Base-by-base conservation (phyloP, 164 flowering plant genomes). In the Dillenia suffruticosa region DNA sequence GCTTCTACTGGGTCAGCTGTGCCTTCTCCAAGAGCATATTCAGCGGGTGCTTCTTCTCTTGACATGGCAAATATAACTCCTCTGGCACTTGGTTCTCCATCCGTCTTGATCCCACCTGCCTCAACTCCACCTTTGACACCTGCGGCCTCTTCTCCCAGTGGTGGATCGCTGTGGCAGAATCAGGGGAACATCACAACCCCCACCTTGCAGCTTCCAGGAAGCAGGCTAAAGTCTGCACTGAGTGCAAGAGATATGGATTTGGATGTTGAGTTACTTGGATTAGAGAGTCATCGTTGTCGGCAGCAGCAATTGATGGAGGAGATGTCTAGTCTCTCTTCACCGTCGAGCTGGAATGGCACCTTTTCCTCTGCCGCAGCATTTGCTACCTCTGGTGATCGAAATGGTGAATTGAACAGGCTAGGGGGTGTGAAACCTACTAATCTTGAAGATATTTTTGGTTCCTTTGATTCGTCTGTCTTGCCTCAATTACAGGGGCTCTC, bases 401-500 rank as follows among this genome's bases (percentile, higher is more conserved):
- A 24, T 52, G 77, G 78, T 46, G 81, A 77, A 26, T 68, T 61
- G 57, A 64, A 62, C 50, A 59, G 62, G 63, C 62, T 70, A 52
- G 83, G 81, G 51, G 84, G 82, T 46, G 46, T 87, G 68, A 79
- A 77, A 9, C 82, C 96, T 46, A 69, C 89, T 13, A 89, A 87
- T 63, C 80, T 87, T 10, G 90, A 89, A 11, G 90, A 87, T 56
- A 56, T 77, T 44, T 82, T 82, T 54, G 86, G 83, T 53, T 77
- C 85, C n/a, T 53, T 74, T 0, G 90, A 85, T 77, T 56, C 84
- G 44, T 72, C 90, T 1, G 1, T 79, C 14, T 44, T 77, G 66
- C 79, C 89, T 67, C 85, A 79, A 9, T 53, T 80, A 56, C 85
- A 84, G 57, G 85, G 91, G 6, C 50, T 80, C 2, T 61, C 81